A percentile compares a stretch with the other conserved stretches of the same genome.
These are phyloP conservation scores for Raphanus sativus DNA, from an alignment of 345 rosid species.

Conservation along the genomic window DNA sequence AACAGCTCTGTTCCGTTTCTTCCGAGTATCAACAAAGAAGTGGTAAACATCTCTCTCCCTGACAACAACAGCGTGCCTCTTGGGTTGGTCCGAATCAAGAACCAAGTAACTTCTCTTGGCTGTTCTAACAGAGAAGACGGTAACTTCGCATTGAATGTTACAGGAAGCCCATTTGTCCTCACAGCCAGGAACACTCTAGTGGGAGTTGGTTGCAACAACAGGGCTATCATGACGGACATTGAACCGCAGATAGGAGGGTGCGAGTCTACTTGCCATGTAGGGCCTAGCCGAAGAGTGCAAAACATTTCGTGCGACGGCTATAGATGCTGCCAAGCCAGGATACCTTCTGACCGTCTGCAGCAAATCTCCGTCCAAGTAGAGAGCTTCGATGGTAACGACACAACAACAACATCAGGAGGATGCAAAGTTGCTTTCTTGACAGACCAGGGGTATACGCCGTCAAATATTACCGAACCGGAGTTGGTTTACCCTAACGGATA, in stretches of 20 bases:
- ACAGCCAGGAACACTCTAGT: conserved; percentile 5
- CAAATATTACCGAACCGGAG: conserved; percentile 20
- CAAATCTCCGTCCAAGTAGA: conserved; percentile 20
- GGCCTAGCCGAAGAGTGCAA: neutral
- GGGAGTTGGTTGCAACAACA: conserved; percentile 36
- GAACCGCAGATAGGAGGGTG: conserved; percentile 31
- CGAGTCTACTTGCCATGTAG: conserved; percentile 26
- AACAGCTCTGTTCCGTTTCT: conserved; percentile 17
- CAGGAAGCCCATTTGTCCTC: conserved; percentile 27
- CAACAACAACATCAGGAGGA: neutral
- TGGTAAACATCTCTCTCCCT: conserved; percentile 36
- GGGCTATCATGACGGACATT: conserved; percentile 18
- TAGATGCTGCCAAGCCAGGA: conserved; percentile 30
- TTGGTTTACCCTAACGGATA: conserved; percentile 13
- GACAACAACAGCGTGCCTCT: neutral
- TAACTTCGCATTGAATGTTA: conserved; percentile 12
- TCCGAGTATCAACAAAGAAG: neutral
- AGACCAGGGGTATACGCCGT: conserved; percentile 17
- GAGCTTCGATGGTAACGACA: conserved; percentile 18
- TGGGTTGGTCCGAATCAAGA: conserved; percentile 20
- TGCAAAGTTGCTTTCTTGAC: conserved; percentile 36
- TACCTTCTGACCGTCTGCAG: conserved; percentile 26
- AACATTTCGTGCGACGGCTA: conserved; percentile 30
- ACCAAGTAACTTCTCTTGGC: conserved; percentile 23
- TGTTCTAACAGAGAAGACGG: conserved; percentile 21